Conservation (phyloP, 1,139 yeast species). For the Debaryomycetaceae sp. region DNA sequence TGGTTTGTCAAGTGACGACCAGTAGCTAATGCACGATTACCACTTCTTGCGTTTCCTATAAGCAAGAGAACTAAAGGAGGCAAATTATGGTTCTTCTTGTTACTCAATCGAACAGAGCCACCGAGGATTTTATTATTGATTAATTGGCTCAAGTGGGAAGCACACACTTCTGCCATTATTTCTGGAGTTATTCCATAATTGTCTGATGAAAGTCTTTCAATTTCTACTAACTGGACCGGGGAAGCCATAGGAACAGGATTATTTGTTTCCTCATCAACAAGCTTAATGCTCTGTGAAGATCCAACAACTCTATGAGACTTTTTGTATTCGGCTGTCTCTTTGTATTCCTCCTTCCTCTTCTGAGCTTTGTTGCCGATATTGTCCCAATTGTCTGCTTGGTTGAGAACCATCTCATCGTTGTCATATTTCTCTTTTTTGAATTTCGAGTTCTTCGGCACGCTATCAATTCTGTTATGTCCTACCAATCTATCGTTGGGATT, state of each 20-base stretch:
- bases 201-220: conserved; percentile 60
- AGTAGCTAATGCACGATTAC: conserved; percentile 72
- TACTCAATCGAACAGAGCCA: conserved; percentile 59
- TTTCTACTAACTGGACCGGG: conserved; percentile 78
- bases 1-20: conserved; percentile 79
- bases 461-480: conserved; percentile 60
- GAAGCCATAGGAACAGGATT: conserved; percentile 58
- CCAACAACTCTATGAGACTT: not conserved
- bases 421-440: conserved; percentile 50
- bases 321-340: not conserved
- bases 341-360: conserved; percentile 1
- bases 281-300: conserved; percentile 9
- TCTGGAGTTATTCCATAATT: conserved; percentile 49
- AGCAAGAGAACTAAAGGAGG: conserved; percentile 75
- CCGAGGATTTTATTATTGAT: conserved; percentile 60
- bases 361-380: conserved; percentile 23
- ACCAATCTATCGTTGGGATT: conserved; percentile 66
- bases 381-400: conserved; percentile 61
- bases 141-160: conserved; percentile 61
- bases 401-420: conserved; percentile 71
- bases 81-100: conserved; percentile 61
- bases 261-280: conserved; percentile 21
- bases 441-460: conserved; percentile 25
- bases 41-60: conserved; percentile 72
- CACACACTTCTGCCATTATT: conserved; percentile 66